A percentile compares a stretch with the other conserved stretches of the same genome.
These are phyloP conservation scores for Canavalia gladiata DNA, from an alignment of 306 rosid species.

Conservation along the genomic window DNA sequence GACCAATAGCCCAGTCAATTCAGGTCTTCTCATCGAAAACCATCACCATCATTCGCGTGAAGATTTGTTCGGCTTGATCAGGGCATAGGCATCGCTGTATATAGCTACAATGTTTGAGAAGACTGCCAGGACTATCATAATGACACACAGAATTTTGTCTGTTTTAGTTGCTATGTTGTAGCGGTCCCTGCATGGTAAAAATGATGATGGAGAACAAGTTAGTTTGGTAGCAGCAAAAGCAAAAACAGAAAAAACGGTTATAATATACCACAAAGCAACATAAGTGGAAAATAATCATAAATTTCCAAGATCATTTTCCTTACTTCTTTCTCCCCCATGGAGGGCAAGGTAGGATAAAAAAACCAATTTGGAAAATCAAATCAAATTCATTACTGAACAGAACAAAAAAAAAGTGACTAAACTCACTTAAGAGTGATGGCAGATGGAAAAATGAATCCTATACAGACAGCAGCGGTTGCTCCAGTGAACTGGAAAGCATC, in stretches of 20 bases:
- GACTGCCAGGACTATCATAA: conserved; percentile 82
- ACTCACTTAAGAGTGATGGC: conserved; percentile 57
- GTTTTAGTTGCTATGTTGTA: conserved; percentile 76
- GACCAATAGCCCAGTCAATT: conserved; percentile 40
- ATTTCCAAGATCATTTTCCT: conserved; percentile 2
- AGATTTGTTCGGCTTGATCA: conserved; percentile 70
- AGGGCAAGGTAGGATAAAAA: no score
- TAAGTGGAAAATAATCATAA: conserved; percentile 6
- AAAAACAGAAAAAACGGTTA: not conserved
- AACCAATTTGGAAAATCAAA: not conserved
- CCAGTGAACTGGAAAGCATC: conserved; percentile 74
- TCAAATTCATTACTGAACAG: not conserved
- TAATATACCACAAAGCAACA: not conserved
- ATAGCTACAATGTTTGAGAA: conserved; percentile 83
- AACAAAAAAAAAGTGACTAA: conserved; percentile 3
- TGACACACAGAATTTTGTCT: conserved; percentile 69
- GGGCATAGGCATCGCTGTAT: conserved; percentile 83
- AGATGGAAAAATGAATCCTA: conserved; percentile 63
- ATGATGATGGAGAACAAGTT: not conserved
- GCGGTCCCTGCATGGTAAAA: conserved; percentile 65
- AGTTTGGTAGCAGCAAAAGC: conserved; percentile 22
- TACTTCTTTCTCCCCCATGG: not conserved
- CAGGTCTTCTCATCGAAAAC: conserved; percentile 39
- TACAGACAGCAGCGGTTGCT: conserved; percentile 63
- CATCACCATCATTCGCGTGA: conserved; percentile 53